Evolutionary conservation across 2,329 filamentous ascomycete species (phyloP), one percentile per base, ranked within the genome.

Genomic region (Dryadomyces quercivorus): DNA sequence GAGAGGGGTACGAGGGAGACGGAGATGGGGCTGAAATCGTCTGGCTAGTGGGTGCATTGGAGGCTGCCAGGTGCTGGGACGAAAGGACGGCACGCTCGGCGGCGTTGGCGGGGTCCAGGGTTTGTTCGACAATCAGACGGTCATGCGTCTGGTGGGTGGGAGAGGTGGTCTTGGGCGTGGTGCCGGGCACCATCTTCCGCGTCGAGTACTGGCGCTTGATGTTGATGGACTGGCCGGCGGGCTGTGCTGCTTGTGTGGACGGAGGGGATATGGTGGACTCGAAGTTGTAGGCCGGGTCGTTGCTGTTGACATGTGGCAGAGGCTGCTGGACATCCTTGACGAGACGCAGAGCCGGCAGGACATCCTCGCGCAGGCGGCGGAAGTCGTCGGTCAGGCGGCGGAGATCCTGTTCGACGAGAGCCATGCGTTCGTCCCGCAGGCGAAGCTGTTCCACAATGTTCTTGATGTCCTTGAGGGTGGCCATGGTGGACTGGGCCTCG

Each of bases 271-370:
- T 52, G 16, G 58, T 58, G 13, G 61, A 53, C 18, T 68, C 65
- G 51, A 73, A 82, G 55, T 66, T 65, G 63, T 80, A 79, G 46
- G 62, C 63, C 56, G 71, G 72, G 54, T 61, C 59, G 57, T 62
- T 20, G 42, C 18, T 72, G 57, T 61, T 70, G 56, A 72, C 59
- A 58, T 75, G 74, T 31, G 91, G 91, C 21, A 97, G 75, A 40
- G 92, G 92, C 65, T 95, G 88, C 60, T 90, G 87, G 62, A 86
- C 86, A 66, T 97, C 91, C 72, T 97, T 97, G 63, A 85, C 86
- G 64, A 95, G 82, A 59, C 91, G 88, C 63, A 96, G 81, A 20
- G 95, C 85, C 3, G 93, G 92, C 36, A 97, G 76, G 64, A 96
- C 82, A 65, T 98, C 93, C 68, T 97, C 92, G 55, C 93, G 80